Percentiles rank a stretch among this genome's conserved stretches.
phyloP scores from a whole-genome alignment of 805 yeast genomes.

The Maudiozyma bulderi region DNA sequence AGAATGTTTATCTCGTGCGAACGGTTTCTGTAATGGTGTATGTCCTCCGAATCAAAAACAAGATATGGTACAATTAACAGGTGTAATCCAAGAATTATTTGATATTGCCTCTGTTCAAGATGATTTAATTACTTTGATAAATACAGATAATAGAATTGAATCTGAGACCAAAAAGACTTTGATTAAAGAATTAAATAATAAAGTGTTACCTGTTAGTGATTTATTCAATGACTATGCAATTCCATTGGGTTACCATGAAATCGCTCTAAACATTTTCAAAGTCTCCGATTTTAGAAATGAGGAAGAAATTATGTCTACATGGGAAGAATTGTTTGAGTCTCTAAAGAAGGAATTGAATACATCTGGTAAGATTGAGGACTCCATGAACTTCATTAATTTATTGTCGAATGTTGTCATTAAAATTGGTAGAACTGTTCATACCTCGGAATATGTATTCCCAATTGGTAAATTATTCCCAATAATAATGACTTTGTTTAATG shows the following conservation, averaged over 20 bases:
- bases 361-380: slow-evolving; percentile 23
- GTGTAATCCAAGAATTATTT: slow-evolving; percentile 65
- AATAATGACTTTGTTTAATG: slow-evolving; percentile 47
- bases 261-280: slow-evolving; percentile 69
- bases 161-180: slow-evolving; percentile 43
- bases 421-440: slow-evolving; percentile 55
- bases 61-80: slow-evolving; percentile 60
- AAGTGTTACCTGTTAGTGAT: slow-evolving; percentile 63
- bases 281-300: slow-evolving; percentile 77
- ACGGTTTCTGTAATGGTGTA: slow-evolving; percentile 81
- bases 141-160: slow-evolving; percentile 39
- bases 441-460: slow-evolving; percentile 75
- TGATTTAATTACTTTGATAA: slow-evolving; percentile 38
- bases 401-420: slow-evolving; percentile 32
- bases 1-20: slow-evolving; percentile 83
- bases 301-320: slow-evolving; percentile 72
- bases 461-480: slow-evolving; percentile 59
- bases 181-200: slow-evolving; percentile 45
- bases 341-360: slow-evolving; percentile 26
- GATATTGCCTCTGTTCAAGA: slow-evolving; percentile 80
- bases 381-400: slow-evolving; percentile 29
- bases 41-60: slow-evolving; percentile 71
- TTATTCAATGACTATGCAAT: slow-evolving; percentile 80
- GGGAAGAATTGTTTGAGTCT: slow-evolving; percentile 64
- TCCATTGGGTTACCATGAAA: slow-evolving; percentile 77